phyloP scores from a whole-genome alignment of 306 rosid genomes.

The Gastrolobium bilobum region DNA sequence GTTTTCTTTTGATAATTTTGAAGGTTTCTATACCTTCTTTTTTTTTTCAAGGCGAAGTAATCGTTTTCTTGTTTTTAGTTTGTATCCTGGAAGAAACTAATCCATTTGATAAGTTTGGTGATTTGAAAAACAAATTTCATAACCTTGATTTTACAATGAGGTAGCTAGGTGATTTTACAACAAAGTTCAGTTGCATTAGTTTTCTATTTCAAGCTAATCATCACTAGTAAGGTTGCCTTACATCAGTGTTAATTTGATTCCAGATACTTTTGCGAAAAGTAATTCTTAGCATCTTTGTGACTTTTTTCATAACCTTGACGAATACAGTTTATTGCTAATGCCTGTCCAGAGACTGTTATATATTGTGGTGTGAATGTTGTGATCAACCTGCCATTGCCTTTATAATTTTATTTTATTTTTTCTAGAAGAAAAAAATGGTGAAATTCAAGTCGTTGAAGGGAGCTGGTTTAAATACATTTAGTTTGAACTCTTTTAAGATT shows the following conservation, averaged over 20 bases:
- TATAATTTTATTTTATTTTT: not conserved
- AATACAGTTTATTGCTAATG: not conserved
- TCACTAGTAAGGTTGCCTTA: not conserved
- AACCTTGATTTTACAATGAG: not conserved
- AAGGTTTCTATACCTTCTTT: not conserved
- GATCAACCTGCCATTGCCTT: not conserved
- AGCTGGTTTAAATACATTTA: not conserved
- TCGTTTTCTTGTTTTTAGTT: not conserved
- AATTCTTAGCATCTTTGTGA: not conserved
- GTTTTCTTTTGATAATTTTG: not conserved
- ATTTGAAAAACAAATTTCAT: too few species aligned
- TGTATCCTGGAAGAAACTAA: not conserved
- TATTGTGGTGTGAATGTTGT: slow-evolving; percentile 18
- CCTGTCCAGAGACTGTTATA: slow-evolving; percentile 19
- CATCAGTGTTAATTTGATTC: not conserved
- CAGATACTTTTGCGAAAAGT: not conserved
- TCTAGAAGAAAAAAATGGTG: not conserved
- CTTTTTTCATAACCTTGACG: not conserved
- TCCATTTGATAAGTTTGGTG: too few species aligned
- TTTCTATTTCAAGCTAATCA: not conserved
- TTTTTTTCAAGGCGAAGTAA: not conserved
- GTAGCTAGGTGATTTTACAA: not conserved
- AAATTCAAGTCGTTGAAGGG: slow-evolving; percentile 20
- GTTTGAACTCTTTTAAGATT: not conserved
- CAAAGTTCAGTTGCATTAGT: not conserved